Percentiles rank a stretch among this genome's conserved stretches.
These are phyloP conservation scores for Penicillium sp. DNA, from an alignment of 2,329 filamentous ascomycete species.

Conservation along the genomic window DNA sequence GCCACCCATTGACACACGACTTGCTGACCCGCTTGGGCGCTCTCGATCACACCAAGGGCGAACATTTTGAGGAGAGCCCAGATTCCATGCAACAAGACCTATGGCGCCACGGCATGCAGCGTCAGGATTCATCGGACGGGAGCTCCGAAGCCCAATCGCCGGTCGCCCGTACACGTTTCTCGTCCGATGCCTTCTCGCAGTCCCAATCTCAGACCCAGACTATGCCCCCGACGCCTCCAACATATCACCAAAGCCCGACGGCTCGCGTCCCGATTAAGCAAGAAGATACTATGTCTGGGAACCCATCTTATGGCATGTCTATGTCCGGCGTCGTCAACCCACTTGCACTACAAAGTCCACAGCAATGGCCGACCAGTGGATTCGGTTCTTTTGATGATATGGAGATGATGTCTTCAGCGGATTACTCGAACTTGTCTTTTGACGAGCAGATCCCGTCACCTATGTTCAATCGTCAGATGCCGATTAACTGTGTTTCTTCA, in stretches of 20 bases:
- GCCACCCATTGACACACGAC: conserved; percentile 63
- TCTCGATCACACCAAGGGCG: conserved; percentile 54
- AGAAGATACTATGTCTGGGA: conserved; percentile 16
- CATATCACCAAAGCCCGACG: conserved; percentile 34
- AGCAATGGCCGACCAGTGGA: conserved; percentile 26
- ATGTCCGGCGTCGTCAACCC: conserved; percentile 41
- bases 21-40: conserved; percentile 61
- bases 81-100: conserved; percentile 56
- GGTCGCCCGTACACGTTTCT: conserved; percentile 29
- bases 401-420: conserved; percentile 32
- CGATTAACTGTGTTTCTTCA: conserved; percentile 37
- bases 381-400: conserved; percentile 35
- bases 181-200: conserved; percentile 31
- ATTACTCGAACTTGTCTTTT: conserved; percentile 33
- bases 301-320: conserved; percentile 24
- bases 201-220: conserved; percentile 15
- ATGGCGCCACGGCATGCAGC: conserved; percentile 53
- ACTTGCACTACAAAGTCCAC: conserved; percentile 34
- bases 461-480: conserved; percentile 37
- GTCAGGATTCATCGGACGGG: conserved; percentile 57
- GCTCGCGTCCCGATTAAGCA: conserved; percentile 28
- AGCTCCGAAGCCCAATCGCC: conserved; percentile 57
- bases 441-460: conserved; percentile 36
- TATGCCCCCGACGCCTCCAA: conserved; percentile 43
- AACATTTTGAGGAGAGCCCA: conserved; percentile 61